These are phyloP conservation scores for Croton laevigatus DNA, from an alignment of 441 rosid species.

Conservation along the genomic window DNA sequence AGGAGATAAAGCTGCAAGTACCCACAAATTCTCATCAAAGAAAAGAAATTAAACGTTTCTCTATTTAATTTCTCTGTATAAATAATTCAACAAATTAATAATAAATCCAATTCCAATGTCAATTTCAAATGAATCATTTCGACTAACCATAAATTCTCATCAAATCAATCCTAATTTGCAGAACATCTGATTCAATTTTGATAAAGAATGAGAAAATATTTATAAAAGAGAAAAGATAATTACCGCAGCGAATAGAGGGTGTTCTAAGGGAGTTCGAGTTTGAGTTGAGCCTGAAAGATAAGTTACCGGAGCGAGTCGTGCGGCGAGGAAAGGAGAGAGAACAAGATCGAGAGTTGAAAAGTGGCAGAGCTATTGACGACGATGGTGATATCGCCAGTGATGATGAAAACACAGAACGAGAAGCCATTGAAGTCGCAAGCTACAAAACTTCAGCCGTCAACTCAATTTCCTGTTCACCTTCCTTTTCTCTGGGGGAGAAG, in stretches of 20 bases:
- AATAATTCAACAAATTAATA: neutral
- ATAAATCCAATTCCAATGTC: neutral
- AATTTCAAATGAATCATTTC: no score
- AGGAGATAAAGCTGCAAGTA: conserved; percentile 51
- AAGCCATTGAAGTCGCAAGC: conserved; percentile 9
- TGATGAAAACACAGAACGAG: conserved; percentile 7
- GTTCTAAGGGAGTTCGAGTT: conserved; percentile 15
- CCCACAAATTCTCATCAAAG: neutral
- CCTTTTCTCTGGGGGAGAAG: neutral
- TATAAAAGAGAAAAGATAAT: neutral
- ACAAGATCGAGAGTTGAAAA: neutral
- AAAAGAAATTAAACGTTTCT: neutral
- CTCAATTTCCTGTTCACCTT: neutral
- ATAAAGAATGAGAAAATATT: neutral
- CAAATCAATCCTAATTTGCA: neutral
- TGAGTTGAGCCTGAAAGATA: conserved; percentile 13
- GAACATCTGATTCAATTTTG: neutral
- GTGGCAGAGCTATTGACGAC: conserved; percentile 1
- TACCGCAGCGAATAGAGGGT: conserved; percentile 28
- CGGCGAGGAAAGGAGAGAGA: conserved; percentile 16
- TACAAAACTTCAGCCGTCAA: no score
- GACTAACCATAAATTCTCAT: neutral
- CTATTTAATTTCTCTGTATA: neutral
- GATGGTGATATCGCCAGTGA: conserved; percentile 8
- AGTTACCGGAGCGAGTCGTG: neutral